Evolutionary conservation across 2,329 filamentous ascomycete genomes (phyloP), one percentile per base, ranked within the genome.

Genomic region (Zasmidium citrigriseum): DNA sequence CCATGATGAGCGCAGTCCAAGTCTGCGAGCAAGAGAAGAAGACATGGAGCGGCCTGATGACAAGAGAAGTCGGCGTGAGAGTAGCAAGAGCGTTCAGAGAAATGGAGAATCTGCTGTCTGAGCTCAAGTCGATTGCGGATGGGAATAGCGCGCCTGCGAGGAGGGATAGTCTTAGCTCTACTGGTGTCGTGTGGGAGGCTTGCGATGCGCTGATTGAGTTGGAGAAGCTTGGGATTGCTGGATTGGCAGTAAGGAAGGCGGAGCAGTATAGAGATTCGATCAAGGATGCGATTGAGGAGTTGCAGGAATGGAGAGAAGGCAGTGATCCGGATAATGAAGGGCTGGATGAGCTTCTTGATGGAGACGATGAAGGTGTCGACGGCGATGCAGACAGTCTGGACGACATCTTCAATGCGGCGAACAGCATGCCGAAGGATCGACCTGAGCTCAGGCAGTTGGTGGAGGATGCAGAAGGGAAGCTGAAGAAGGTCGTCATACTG

Each of bases 291-390:
- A 84, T 96, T 65, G 85, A 90, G 62, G 93, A 97, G 76, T 74
- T 97, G 64, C 90, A 91, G 71, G 91, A 93, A 67, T 97, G 93
- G 91, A 86, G 88, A 22, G 83, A 85, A 2, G 86, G 86, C 0
- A 86, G 86, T 1, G 79, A 83, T 14, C 73, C 82, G 0, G 80
- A 78, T 5, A 64, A 61, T 9, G 71, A 76, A 4, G 73, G 70
- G 0, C 63, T 66, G 4, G 73, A 73, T 34, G 75, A 69, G 3
- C 68, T 75, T 1, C 64, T 72, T 0, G 75, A 75, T 29, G 69
- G 72, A 12, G 52, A 76, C 70, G 57, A 78, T 73, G 73, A 75
- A 38, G 72, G 68, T 7, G 72, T 75, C 2, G 72, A 72, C 49
- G 74, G 72, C 4, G 71, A 71, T 23, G 68, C 73, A 34, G 82